Evolutionary conservation across 352 stramenopile genomes (phyloP).

Genomic region (Globisporangium mamillatum): DNA sequence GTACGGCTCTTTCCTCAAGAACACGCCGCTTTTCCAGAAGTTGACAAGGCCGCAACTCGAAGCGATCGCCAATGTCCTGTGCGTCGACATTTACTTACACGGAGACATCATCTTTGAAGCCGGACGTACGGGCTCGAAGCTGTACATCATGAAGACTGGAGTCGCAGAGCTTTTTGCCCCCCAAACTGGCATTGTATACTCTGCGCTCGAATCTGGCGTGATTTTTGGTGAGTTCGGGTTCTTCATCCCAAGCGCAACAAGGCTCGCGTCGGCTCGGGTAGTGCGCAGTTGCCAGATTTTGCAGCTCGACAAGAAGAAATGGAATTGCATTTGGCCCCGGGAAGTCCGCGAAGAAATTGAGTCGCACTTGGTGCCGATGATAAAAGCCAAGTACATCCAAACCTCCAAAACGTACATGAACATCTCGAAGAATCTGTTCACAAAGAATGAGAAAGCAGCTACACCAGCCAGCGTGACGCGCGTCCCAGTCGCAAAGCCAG

Average conservation of each 20-base stretch:
- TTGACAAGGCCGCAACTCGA: slow-evolving; percentile 49
- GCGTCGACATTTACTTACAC: slow-evolving; percentile 62
- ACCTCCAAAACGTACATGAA: slow-evolving; percentile 39
- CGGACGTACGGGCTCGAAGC: slow-evolving; percentile 32
- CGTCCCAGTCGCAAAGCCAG: background rate
- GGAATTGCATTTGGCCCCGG: slow-evolving; percentile 51
- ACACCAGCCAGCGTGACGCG: slow-evolving; percentile 5
- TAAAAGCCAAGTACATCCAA: slow-evolving; percentile 37
- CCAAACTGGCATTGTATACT: slow-evolving; percentile 36
- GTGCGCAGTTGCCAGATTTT: slow-evolving; percentile 64
- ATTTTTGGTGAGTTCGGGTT: slow-evolving; percentile 69
- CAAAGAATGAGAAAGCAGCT: slow-evolving; percentile 41
- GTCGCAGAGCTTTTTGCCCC: slow-evolving; percentile 41
- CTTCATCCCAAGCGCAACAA: slow-evolving; percentile 45
- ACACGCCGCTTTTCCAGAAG: slow-evolving; percentile 33
- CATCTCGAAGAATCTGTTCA: slow-evolving; percentile 68
- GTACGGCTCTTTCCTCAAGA: slow-evolving; percentile 35
- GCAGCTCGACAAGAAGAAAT: slow-evolving; percentile 45
- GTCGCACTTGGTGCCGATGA: slow-evolving; percentile 27
- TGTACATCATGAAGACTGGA: slow-evolving; percentile 55
- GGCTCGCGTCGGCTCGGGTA: slow-evolving; percentile 41
- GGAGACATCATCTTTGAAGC: slow-evolving; percentile 59
- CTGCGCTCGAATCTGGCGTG: slow-evolving; percentile 22
- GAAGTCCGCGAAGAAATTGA: slow-evolving; percentile 39
- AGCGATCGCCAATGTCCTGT: slow-evolving; percentile 39